phyloP scores from a whole-genome alignment of 495 filamentous ascomycete genomes.

The Zalerion maritima region DNA sequence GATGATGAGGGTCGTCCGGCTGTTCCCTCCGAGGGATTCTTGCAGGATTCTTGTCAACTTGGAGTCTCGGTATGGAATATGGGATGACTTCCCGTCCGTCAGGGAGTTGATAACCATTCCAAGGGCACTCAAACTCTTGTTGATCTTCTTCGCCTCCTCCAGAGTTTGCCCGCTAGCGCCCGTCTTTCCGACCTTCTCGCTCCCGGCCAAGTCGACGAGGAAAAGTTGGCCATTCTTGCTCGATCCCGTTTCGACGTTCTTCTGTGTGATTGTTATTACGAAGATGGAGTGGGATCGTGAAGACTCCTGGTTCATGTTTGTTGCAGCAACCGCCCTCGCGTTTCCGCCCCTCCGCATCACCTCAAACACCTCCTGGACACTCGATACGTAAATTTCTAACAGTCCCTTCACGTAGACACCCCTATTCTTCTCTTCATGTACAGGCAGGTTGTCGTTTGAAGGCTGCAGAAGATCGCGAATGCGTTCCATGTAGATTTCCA shows the following conservation, averaged over 20 bases:
- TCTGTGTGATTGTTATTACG: conserved; percentile 91
- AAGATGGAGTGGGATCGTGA: conserved; percentile 98
- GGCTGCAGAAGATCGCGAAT: conserved; percentile 88
- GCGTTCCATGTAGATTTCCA: conserved; percentile 99
- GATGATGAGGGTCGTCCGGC: conserved; percentile 90
- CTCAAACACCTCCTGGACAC: conserved; percentile 90
- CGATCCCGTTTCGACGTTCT: conserved; percentile 93
- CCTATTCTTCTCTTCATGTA: conserved; percentile 92
- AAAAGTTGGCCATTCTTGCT: conserved; percentile 94
- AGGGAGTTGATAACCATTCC: conserved; percentile 98
- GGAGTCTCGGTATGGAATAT: conserved; percentile 94
- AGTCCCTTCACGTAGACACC: conserved; percentile 97
- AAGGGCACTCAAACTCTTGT: conserved; percentile 93
- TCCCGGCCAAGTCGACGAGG: conserved; percentile 93
- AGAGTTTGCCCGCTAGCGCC: conserved; percentile 94
- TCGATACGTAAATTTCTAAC: conserved; percentile 88
- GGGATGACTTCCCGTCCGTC: conserved; percentile 95
- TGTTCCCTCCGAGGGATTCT: conserved; percentile 94
- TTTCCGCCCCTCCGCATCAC: conserved; percentile 88
- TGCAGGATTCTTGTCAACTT: conserved; percentile 95
- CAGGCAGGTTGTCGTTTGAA: conserved; percentile 86
- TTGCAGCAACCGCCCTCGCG: conserved; percentile 86
- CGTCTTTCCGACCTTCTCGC: conserved; percentile 97
- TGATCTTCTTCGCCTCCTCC: conserved; percentile 99
- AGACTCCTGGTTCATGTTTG: conserved; percentile 99